Base-by-base conservation (phyloP, 176 grass and related monocot genomes). In the Metroxylon sagu region DNA sequence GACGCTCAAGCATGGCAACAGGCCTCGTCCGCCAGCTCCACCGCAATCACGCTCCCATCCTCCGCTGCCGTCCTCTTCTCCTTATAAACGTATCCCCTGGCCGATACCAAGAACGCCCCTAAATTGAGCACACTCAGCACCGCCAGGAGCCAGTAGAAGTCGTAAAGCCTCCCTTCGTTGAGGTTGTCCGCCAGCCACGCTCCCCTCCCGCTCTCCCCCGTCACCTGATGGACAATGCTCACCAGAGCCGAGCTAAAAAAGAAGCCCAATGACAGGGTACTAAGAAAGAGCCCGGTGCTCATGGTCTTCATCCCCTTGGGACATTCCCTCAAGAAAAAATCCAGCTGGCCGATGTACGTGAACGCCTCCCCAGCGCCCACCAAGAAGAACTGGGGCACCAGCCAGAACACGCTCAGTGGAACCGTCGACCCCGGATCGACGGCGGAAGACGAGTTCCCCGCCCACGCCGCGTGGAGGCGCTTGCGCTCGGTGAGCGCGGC, bases 261-360 rank as follows among this genome's bases (percentile, higher is more conserved):
- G 83, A 98, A 98, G 0, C 93, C 93, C 0, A 98, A 43, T 3
- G 93, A 83, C 15, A 86, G 86, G 0, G 88, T 98, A 84, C 93
- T 98, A 0, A 98, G 79, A 79, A 98, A 98, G 4, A 98, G 55
- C 3, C 93, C 93, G 7, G 93, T 92, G 79, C 93, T 98, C 88
- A 98, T 92, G 17, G 88, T 92, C 79, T 98, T 98, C 93, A 98
- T 98, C 50, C 93, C 93, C 61, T 89, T 98, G 29, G 93, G 93
- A 52, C 93, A 98, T 59, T 98, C 88, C 18, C 84, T 65, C 16
- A 98, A 65, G 77, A 98, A 98, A 82, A 98, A 98, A 5, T 85
- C 88, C 56, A 98, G 73, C 53, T 98, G 93, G 14, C 93, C 93
- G 50, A 98, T 92, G 79, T 98, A 98, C 1, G 93, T 98, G 81